phyloP scores from a whole-genome alignment of 2,329 filamentous ascomycete genomes.

The Penicillium occitanis region DNA sequence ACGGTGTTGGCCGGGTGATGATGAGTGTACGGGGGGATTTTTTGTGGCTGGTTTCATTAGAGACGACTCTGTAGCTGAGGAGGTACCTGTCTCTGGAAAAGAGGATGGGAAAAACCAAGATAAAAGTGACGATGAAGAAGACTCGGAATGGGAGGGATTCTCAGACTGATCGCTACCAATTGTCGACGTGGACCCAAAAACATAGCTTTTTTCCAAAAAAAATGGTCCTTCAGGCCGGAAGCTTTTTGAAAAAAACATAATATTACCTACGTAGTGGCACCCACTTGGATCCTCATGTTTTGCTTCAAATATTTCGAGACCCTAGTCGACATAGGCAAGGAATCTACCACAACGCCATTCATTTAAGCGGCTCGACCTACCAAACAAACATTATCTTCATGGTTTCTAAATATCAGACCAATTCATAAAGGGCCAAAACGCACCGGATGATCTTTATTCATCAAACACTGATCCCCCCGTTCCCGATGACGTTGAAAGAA shows the following conservation, averaged over 20 bases:
- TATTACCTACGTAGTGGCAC: too few relatives aligned
- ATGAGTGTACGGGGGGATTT: conserved; percentile 87
- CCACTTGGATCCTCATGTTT: not conserved
- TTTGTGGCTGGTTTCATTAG: conserved; percentile 87
- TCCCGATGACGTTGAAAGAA: not conserved
- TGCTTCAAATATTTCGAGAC: not conserved
- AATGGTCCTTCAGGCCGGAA: not conserved
- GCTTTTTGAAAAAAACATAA: not conserved
- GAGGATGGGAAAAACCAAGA: conserved; percentile 20
- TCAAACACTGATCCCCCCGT: not conserved
- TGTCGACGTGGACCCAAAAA: too few relatives aligned
- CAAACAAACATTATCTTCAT: not conserved
- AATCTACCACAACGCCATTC: not conserved
- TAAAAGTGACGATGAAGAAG: conserved; percentile 29
- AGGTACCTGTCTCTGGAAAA: conserved; percentile 20
- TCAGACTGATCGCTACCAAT: conserved; percentile 31
- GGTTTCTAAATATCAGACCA: not conserved
- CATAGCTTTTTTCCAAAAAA: not conserved
- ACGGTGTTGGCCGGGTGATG: conserved; percentile 76
- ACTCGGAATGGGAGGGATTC: conserved; percentile 49
- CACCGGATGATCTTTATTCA: not conserved
- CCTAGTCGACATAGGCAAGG: not conserved
- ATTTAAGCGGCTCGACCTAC: not conserved
- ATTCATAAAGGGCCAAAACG: not conserved
- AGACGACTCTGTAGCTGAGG: conserved; percentile 48